These are phyloP conservation scores for Crithidia bombi DNA, from an alignment of 208 protist genomes.

Conservation along the genomic window DNA sequence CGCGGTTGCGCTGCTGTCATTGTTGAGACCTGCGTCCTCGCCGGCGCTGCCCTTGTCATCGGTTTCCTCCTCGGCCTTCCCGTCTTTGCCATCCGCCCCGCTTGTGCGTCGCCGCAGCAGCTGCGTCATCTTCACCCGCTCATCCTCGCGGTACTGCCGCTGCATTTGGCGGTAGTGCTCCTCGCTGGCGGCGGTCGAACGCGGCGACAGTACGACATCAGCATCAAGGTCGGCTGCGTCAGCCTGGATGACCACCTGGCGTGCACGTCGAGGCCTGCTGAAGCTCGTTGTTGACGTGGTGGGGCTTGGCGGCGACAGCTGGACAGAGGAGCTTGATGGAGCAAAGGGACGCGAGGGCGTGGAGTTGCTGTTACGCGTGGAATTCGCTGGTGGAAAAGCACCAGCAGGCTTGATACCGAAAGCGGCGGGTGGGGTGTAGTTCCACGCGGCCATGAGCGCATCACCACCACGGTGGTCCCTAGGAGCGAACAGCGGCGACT, in stretches of 20 bases:
- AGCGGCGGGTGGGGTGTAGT: constrained; percentile 10
- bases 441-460: background rate
- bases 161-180: constrained; percentile 17
- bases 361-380: background rate
- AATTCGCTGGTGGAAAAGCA: background rate
- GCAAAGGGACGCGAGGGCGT: background rate
- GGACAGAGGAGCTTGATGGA: background rate
- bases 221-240: constrained; percentile 17
- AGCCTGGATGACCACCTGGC: constrained; percentile 26
- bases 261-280: constrained; percentile 9
- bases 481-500: background rate
- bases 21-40: background rate
- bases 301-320: background rate
- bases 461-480: background rate
- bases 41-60: background rate
- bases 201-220: background rate
- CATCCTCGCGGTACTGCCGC: constrained; percentile 26
- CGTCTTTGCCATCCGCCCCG: background rate
- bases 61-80: background rate
- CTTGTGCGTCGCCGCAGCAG: constrained; percentile 11
- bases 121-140: constrained; percentile 23
- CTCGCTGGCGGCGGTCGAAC: background rate
- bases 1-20: background rate
- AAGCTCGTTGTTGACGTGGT: background rate
- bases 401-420: background rate